Conservation (phyloP, 1,284 basidiomycete genomes). For the Taiwanofungus camphoratus region DNA sequence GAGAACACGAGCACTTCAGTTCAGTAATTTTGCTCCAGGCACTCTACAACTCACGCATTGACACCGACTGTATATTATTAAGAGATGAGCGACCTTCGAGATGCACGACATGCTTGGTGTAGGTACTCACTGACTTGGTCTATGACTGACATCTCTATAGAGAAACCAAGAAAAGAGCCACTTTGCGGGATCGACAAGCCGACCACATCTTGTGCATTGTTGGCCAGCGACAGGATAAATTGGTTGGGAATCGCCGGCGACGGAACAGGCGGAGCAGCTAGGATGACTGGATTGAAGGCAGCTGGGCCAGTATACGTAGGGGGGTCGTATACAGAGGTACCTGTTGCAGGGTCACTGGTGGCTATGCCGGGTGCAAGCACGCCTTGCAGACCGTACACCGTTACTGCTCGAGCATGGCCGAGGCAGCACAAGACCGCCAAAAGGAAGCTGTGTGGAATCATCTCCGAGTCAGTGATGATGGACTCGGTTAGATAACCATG, state of each 20-base stretch:
- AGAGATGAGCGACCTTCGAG: constrained; percentile 1
- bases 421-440: neutral
- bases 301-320: constrained; percentile 7
- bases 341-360: neutral
- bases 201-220: constrained; percentile 5
- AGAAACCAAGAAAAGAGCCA: constrained; percentile 67
- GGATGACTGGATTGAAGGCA: constrained; percentile 15
- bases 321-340: constrained; percentile 1
- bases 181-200: constrained; percentile 48
- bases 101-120: too few species aligned
- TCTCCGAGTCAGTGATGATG: neutral
- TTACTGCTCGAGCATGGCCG: neutral
- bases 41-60: constrained; percentile 68
- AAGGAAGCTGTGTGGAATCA: neutral
- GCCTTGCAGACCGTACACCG: constrained; percentile 1
- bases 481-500: too few species aligned
- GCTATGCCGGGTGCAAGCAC: neutral
- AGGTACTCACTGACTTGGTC: constrained; percentile 51
- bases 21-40: constrained; percentile 44
- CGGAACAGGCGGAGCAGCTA: constrained; percentile 17
- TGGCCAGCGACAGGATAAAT: constrained; percentile 13
- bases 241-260: constrained; percentile 14
- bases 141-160: constrained; percentile 67
- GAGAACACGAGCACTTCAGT: constrained; percentile 31
- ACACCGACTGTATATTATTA: constrained; percentile 40